Base-by-base conservation (phyloP, 2,329 filamentous ascomycete genomes). In the Trichoderma endophyticum region DNA sequence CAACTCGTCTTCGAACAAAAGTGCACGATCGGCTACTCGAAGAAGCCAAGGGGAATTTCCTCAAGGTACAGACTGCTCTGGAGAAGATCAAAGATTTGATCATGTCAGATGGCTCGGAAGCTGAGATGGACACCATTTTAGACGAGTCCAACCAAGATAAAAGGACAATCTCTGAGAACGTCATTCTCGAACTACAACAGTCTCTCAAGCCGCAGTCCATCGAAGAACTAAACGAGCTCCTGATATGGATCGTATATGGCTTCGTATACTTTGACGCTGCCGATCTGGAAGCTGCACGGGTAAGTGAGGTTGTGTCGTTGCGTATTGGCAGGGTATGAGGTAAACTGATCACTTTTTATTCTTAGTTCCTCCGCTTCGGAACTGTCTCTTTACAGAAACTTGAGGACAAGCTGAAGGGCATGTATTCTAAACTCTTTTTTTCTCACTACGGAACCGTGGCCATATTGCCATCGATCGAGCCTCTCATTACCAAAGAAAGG, bases 1-100 rank as follows among this genome's bases (percentile, higher is more conserved):
- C 62, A n/a, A 32, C 24, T 24, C 48, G 62, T 24, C 43, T 65
- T n/a, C 39, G 62, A 34, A 34, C 39, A 5, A 65, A 65, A 18
- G 62, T 65, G 9, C 62, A 65, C 28, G 43, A 51, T 3, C 43
- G 43, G 18, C 1, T 21, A 2, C 43, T 21, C 2, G n/a, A 51
- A 51, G 43, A 51, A 18, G 62, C 62, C 39, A 65, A 65, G n/a
- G 62, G 62, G n/a, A 65, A 65, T 4, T 65, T 65, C n/a, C 62
- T 65, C 18, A 65, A 54, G 21, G 62, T 54, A 18, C 62, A 65
- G 30, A 54, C 62, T 34, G 62, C 62, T 34, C 14, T 65, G 21
- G 62, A 51, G 26, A 65, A 65, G 62, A 65, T 65, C 12, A 65
- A 65, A 54, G 62, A 65, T 1, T 30, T 65, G 43, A 65, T 65